Evolutionary conservation across 805 yeast species (phyloP).

Genomic region (Torulaspora delbrueckii): DNA sequence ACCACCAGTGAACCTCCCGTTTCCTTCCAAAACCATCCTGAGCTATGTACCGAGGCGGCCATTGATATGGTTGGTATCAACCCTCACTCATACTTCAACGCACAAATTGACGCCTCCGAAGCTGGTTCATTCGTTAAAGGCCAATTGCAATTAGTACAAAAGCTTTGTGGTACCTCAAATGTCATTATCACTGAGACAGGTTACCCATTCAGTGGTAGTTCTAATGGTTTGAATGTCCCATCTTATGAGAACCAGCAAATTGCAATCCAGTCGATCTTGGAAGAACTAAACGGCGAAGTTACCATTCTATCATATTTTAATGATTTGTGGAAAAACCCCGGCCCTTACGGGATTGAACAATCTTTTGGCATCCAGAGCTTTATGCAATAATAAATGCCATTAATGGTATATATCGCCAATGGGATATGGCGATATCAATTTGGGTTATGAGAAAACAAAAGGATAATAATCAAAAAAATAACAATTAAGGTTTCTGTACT

Average conservation of each 20-base stretch:
- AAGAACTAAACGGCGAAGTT: slow-evolving; percentile 52
- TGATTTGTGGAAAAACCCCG: slow-evolving; percentile 85
- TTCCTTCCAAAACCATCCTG: slow-evolving; percentile 55
- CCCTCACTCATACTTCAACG: slow-evolving; percentile 80
- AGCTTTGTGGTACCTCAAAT: slow-evolving; percentile 49
- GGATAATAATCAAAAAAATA: not conserved
- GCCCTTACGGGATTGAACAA: slow-evolving; percentile 80
- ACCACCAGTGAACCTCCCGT: slow-evolving; percentile 92
- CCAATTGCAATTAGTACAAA: slow-evolving; percentile 53
- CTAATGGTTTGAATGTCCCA: slow-evolving; percentile 73
- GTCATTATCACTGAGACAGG: slow-evolving; percentile 82
- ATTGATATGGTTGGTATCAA: slow-evolving; percentile 84
- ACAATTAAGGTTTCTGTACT: not conserved
- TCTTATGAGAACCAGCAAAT: slow-evolving; percentile 59
- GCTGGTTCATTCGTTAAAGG: slow-evolving; percentile 68
- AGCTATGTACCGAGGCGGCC: slow-evolving; percentile 60
- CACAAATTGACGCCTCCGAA: slow-evolving; percentile 51
- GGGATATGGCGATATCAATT: not conserved
- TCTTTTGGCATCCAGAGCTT: slow-evolving; percentile 62
- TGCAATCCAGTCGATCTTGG: slow-evolving; percentile 62
- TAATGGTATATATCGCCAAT: not conserved
- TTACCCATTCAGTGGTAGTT: slow-evolving; percentile 70
- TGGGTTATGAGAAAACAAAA: not conserved
- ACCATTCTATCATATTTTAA: slow-evolving; percentile 76
- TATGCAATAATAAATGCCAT: slow-evolving; percentile 12